Evolutionary conservation across 2,329 filamentous ascomycete species (phyloP).

Genomic region (Ramularia endophylla): DNA sequence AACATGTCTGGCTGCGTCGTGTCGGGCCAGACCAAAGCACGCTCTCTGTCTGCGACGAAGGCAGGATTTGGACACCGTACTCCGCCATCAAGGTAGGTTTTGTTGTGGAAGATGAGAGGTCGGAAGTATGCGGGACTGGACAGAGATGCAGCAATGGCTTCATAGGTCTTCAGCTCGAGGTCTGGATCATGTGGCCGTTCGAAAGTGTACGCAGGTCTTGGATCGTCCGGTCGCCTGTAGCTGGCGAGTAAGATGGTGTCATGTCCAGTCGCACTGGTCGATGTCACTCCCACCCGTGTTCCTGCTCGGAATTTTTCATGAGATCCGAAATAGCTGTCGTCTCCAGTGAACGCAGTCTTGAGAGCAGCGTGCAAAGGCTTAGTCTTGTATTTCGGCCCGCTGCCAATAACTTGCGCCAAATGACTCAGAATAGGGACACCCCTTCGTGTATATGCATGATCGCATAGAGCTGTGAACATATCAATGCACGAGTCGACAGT

Average conservation of each 20-base stretch:
- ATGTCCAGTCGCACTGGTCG: constrained; percentile 36
- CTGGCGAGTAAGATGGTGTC: constrained; percentile 40
- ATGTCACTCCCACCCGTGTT: constrained; percentile 40
- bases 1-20: constrained; percentile 30
- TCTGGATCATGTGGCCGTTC: constrained; percentile 34
- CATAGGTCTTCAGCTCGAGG: constrained; percentile 44
- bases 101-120: constrained; percentile 43
- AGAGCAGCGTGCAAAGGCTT: constrained; percentile 32
- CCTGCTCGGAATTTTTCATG: constrained; percentile 18
- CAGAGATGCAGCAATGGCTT: constrained; percentile 47
- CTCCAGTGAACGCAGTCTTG: constrained; percentile 34
- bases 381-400: constrained; percentile 30
- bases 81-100: constrained; percentile 47
- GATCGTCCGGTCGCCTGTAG: constrained; percentile 36
- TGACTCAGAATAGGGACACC: constrained; percentile 32
- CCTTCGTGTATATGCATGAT: constrained; percentile 39
- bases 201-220: constrained; percentile 33
- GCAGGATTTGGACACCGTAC: constrained; percentile 49
- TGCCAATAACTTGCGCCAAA: constrained; percentile 24
- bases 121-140: constrained; percentile 48
- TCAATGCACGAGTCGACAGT: constrained; percentile 35
- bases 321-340: constrained; percentile 26
- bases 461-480: constrained; percentile 35
- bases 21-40: constrained; percentile 31
- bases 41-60: constrained; percentile 44